Evolutionary conservation across 1,284 basidiomycete genomes (phyloP), one percentile per base, ranked within the genome.

Genomic region (Microbotryum scabiosae): DNA sequence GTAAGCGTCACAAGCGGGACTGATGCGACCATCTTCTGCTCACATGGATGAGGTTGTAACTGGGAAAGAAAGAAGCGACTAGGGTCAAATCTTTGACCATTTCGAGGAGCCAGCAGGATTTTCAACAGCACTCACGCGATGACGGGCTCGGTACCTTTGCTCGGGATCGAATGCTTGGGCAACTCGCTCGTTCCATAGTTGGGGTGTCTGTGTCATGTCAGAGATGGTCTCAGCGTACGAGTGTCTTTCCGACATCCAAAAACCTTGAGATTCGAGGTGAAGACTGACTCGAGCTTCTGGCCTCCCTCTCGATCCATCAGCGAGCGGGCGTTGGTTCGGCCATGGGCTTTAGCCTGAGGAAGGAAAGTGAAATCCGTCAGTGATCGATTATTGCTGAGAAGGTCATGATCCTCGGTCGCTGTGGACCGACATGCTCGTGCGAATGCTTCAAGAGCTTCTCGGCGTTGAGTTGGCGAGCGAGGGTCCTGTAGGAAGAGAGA

Each of bases 401-500:
- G 1, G 1, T 30, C 8, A 30, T 30, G 30, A 9, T 30, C 9
- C 30, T 41, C 36, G 14, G 36, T 18, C 12, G 36, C 36, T 41
- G 36, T 41, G 36, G 36, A 41, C 36, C 16, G 2, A 41, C 69
- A 61, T 76, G 75, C 56, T 75, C 74, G n/a, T 63, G 60, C 1
- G 75, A 62, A 20, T 71, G 51, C 8, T 54, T 49, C 51, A 78
- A 70, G 64, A 78, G 65, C 66, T 73, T 67, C 48, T 75, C 74
- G 8, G 75, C 59, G 69, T 77, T 71, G 54, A 76, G 60, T 68
- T 76, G 74, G 59, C 69, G 63, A 18, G 66, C 67, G 54, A 76
- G 68, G 26, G 72, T 63, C 75, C 75, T 76, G 30, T 32, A 32
- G 30, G 10, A 5, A 32, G 30, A n/a, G n/a, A n/a, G n/a, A n/a